A percentile compares a stretch with the other conserved stretches of the same genome.
Conservation (phyloP, 23 red algal genomes). For the Gracilaria gracilis region DNA sequence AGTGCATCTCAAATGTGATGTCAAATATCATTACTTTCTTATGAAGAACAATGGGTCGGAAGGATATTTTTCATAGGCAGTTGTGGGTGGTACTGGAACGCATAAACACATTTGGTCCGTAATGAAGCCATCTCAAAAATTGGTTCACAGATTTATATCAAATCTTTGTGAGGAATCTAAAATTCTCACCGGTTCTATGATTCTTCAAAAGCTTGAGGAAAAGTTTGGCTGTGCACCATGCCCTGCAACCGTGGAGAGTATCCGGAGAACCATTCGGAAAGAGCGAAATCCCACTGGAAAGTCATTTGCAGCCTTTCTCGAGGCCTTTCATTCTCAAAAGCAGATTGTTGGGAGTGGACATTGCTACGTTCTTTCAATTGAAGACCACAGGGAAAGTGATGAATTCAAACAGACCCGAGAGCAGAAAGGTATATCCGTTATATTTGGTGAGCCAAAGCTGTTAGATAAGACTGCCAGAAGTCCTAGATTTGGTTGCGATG, state of each 20-base stretch:
- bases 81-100: background rate
- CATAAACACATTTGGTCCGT: background rate
- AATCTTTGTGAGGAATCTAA: background rate
- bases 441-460: background rate
- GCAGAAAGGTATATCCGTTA: conserved; percentile 2
- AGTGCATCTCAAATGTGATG: background rate
- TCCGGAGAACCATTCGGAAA: background rate
- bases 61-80: background rate
- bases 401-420: background rate
- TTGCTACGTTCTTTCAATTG: background rate
- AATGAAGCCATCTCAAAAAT: background rate
- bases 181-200: background rate
- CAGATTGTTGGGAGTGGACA: background rate
- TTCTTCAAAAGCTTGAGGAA: background rate
- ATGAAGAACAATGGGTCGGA: background rate
- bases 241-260: background rate
- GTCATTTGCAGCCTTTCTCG: background rate
- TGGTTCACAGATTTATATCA: background rate
- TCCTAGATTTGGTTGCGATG: too few species aligned
- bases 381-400: background rate
- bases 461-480: too few species aligned
- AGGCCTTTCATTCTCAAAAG: background rate
- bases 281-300: background rate
- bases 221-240: background rate
- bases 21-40: background rate